phyloP scores from a whole-genome alignment of 495 filamentous ascomycete genomes.

The Astrothelium subdiscretum region DNA sequence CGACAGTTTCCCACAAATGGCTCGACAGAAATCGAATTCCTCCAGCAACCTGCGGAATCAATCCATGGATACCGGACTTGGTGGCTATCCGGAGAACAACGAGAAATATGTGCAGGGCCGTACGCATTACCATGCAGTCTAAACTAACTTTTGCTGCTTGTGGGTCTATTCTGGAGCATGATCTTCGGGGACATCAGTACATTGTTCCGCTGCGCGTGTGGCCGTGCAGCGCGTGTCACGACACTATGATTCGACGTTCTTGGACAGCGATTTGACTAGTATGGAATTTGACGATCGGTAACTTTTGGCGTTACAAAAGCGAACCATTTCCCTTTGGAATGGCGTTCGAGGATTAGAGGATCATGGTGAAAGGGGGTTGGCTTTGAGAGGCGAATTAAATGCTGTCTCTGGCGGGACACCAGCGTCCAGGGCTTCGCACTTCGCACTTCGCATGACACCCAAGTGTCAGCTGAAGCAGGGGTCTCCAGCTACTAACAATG shows the following conservation, averaged over 20 bases:
- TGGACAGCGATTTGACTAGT: neutral
- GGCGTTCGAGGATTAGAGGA: neutral
- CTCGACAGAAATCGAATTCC: neutral
- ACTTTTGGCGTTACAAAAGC: neutral
- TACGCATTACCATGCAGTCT: neutral
- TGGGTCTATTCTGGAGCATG: too few relatives aligned
- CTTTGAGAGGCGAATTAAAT: neutral
- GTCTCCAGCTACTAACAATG: too few relatives aligned
- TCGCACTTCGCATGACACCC: neutral
- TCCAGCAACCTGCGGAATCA: neutral
- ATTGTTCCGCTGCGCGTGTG: neutral
- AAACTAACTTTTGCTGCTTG: neutral
- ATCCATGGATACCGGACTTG: neutral
- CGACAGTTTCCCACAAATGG: neutral
- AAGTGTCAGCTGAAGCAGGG: too few relatives aligned
- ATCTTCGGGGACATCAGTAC: neutral
- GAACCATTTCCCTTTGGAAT: neutral
- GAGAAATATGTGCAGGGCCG: neutral
- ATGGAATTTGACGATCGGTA: neutral
- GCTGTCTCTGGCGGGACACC: too few relatives aligned
- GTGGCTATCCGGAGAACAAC: neutral
- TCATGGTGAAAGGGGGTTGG: neutral
- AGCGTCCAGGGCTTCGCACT: neutral
- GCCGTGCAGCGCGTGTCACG: neutral
- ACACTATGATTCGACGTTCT: neutral